Conservation (phyloP, 306 rosid species). For the Prosopis cineraria region DNA sequence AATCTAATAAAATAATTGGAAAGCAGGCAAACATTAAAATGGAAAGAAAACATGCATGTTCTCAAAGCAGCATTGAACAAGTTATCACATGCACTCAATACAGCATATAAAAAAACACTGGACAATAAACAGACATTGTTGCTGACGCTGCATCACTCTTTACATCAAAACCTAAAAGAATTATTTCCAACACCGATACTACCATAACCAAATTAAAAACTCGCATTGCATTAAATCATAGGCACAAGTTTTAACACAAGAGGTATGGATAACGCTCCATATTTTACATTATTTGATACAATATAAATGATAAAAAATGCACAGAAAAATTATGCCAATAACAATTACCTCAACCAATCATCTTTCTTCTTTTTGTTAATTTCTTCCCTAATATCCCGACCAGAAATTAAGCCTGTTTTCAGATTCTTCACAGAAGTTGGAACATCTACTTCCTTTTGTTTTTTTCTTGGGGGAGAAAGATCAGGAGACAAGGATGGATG, state of each 20-base stretch:
- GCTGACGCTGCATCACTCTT: background rate
- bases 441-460: conserved; percentile 41
- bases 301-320: background rate
- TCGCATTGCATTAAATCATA: background rate
- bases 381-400: conserved; percentile 74
- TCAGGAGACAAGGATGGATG: conserved; percentile 43
- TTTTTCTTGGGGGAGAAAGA: conserved; percentile 74
- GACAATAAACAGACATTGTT: background rate
- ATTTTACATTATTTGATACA: background rate
- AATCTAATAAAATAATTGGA: background rate
- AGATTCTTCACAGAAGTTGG: conserved; percentile 42
- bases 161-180: conserved; percentile 9
- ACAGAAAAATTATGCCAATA: background rate
- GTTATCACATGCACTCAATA: background rate
- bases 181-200: conserved; percentile 4
- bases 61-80: background rate
- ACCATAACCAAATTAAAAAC: conserved; percentile 23
- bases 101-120: background rate
- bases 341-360: conserved; percentile 62
- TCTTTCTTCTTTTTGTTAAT: conserved; percentile 63
- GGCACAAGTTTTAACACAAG: background rate
- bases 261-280: conserved; percentile 1
- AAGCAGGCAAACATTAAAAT: background rate
- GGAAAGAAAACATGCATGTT: background rate
- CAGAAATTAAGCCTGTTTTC: conserved; percentile 79